These are phyloP conservation scores for Odonthalia washingtoniensis DNA, from an alignment of 31 red algal species.

Conservation along the genomic window DNA sequence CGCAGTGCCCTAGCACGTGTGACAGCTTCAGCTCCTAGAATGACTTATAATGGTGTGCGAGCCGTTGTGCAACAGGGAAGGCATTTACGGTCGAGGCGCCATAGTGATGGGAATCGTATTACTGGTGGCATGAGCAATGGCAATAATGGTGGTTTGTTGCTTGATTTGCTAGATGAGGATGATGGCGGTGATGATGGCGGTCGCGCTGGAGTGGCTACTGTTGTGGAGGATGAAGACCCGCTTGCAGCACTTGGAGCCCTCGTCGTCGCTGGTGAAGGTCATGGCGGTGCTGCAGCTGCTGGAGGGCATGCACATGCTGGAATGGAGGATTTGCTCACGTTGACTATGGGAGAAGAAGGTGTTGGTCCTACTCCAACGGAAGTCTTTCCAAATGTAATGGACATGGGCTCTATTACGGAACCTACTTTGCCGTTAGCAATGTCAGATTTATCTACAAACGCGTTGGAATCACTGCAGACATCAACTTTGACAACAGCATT, in stretches of 20 bases:
- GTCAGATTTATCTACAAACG: too few relatives aligned
- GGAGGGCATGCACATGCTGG: too few relatives aligned
- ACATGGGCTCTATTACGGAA: neutral
- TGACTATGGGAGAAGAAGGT: neutral
- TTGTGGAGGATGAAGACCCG: neutral
- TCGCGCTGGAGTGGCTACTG: too few relatives aligned
- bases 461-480: neutral
- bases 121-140: neutral
- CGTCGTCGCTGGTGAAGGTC: neutral
- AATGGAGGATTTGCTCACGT: neutral
- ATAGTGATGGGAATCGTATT: neutral
- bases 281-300: neutral
- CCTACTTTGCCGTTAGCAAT: too few relatives aligned
- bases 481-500: neutral
- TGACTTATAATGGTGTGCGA: neutral
- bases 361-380: neutral
- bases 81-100: neutral
- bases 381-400: neutral
- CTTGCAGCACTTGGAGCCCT: neutral
- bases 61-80: neutral
- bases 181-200: slow-evolving; percentile 7
- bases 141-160: slow-evolving; percentile 34
- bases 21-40: slow-evolving; percentile 56
- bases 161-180: slow-evolving; percentile 61
- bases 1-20: slow-evolving; percentile 15